phyloP scores from a whole-genome alignment of 345 rosid genomes.

The Conringia planisiliqua region DNA sequence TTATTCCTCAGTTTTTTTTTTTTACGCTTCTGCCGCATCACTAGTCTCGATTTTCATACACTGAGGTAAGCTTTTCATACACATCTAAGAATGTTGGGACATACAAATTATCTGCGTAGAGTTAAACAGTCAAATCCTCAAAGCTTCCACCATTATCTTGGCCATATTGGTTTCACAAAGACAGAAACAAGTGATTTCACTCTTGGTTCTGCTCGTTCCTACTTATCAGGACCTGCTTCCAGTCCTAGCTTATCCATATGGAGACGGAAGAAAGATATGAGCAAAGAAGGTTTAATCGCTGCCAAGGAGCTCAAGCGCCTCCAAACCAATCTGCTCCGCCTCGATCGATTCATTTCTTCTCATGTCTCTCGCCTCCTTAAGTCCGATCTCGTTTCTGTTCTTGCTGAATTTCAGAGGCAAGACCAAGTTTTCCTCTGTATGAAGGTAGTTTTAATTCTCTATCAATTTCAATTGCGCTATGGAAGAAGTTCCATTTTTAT shows the following conservation, averaged over 20 bases:
- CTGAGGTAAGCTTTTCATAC: no score
- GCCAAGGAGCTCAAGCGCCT: conserved; percentile 84
- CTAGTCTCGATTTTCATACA: no score
- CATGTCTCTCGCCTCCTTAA: conserved; percentile 82
- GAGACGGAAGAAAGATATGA: conserved; percentile 73
- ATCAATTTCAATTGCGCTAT: not conserved
- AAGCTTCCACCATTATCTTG: not conserved
- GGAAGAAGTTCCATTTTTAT: not conserved
- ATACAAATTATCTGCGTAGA: not conserved
- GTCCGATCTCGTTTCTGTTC: conserved; percentile 82
- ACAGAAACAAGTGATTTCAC: not conserved
- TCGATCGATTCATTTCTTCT: conserved; percentile 60
- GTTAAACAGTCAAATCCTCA: conserved; percentile 3
- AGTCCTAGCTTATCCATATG: conserved; percentile 77
- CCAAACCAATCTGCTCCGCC: conserved; percentile 46
- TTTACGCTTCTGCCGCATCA: no score
- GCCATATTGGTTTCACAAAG: not conserved
- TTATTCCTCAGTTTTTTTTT: no score
- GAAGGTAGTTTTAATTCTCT: conserved; percentile 49
- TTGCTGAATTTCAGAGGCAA: conserved; percentile 90
- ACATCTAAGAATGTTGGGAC: no score
- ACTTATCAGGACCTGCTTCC: conserved; percentile 41
- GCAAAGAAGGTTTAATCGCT: conserved; percentile 73
- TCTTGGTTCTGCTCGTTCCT: not conserved
- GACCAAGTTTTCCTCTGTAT: conserved; percentile 83